phyloP scores from a whole-genome alignment of 495 filamentous ascomycete genomes.

The Daldinia caldariorum region DNA sequence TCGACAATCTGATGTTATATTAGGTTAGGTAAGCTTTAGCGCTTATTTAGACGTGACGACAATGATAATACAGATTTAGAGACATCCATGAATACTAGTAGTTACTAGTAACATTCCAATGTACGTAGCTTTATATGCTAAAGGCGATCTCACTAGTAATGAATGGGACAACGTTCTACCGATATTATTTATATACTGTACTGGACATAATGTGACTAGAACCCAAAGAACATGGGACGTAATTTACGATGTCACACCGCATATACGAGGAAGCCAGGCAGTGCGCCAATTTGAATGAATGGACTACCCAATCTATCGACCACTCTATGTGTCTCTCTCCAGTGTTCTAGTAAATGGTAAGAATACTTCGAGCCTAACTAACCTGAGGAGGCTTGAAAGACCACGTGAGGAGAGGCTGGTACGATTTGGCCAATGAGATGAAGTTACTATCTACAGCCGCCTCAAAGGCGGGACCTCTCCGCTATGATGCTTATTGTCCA shows the following conservation, averaged over 20 bases:
- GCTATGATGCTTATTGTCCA: slow-evolving; percentile 10
- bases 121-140: not conserved
- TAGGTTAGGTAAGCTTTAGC: not conserved
- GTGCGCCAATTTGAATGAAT: slow-evolving; percentile 11
- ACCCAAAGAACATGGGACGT: slow-evolving; percentile 9
- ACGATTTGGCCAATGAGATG: slow-evolving; percentile 32
- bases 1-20: slow-evolving; percentile 9
- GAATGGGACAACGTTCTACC: slow-evolving; percentile 12
- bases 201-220: slow-evolving; percentile 14
- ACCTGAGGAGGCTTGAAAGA: slow-evolving; percentile 1
- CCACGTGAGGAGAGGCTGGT: slow-evolving; percentile 38
- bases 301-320: slow-evolving; percentile 3
- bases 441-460: not conserved
- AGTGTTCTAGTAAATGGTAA: not conserved
- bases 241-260: slow-evolving; percentile 41
- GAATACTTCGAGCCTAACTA: slow-evolving; percentile 12
- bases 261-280: slow-evolving; percentile 37
- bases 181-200: slow-evolving; percentile 2
- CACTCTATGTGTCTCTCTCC: slow-evolving; percentile 8
- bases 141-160: not conserved
- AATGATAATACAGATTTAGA: not conserved
- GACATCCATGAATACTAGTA: not conserved
- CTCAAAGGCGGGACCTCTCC: slow-evolving; percentile 7
- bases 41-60: slow-evolving; percentile 10
- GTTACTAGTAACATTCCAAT: not conserved